Evolutionary conservation across 78 protist genomes (phyloP), one percentile per base, ranked within the genome.

Genomic region (Pelomyxa schiedti): DNA sequence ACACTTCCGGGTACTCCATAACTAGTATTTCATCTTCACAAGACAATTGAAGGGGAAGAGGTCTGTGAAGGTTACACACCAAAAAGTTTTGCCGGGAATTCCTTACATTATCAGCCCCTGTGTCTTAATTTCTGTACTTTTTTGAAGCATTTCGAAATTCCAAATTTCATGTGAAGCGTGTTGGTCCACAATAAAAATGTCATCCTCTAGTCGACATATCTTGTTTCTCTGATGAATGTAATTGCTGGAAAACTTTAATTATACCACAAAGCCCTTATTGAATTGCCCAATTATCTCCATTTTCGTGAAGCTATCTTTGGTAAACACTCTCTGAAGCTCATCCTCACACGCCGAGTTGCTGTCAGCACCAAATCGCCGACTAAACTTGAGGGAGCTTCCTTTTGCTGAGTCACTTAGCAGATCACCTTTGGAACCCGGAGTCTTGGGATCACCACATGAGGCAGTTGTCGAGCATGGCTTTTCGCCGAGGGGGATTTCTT

Each of bases 81-180:
- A n/a, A n/a, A n/a, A n/a, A n/a, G n/a, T n/a, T n/a, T n/a, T n/a
- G n/a, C n/a, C n/a, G n/a, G n/a, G 66, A 70, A 68, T 80, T 4
- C n/a, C n/a, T n/a, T n/a, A n/a, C n/a, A n/a, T n/a, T 9, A 66
- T n/a, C 68, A 86, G 47, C 40, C 63, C 71, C 63, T 87, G 93
- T 26, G 58, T 0, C 30, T 24, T 2, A 30, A 82, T 0, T 24
- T 0, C 8, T 16, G 88, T 65, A 28, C 9, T 1, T 2, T 0
- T 9, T 1, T 28, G 75, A 35, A 92, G 84, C 8, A 42, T 16
- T 68, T 95, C 98, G 42, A 53, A 96, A 53, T 92, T 88, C 84
- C 65, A 87, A 66, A 88, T 95, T 69, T 96, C 99, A 53, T 96
- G 98, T 35, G 96, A 74, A 26, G 99, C 99, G 74, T 96, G 99